Evolutionary conservation across 257 asterid species (phyloP).

Genomic region (Catharanthus roseus): DNA sequence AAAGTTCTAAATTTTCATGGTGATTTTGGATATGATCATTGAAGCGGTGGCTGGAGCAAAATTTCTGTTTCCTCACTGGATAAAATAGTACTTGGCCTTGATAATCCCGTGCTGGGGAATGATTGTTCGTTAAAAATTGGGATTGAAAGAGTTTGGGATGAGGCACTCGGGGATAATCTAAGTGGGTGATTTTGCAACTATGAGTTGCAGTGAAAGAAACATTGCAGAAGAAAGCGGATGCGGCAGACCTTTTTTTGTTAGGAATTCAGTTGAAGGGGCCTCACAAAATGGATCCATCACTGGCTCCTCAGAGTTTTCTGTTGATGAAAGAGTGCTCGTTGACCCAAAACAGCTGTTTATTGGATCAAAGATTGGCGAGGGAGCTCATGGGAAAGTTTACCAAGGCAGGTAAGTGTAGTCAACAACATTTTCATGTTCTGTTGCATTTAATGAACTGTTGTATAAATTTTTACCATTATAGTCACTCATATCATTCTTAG

Average conservation of each 20-base stretch:
- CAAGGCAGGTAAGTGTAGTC: constrained; percentile 70
- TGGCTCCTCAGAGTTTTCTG: constrained; percentile 34
- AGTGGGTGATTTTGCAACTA: constrained; percentile 26
- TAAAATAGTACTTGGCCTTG: constrained; percentile 15
- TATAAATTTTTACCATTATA: no score
- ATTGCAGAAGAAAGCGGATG: constrained; percentile 34
- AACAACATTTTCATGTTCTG: background rate
- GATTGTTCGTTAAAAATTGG: constrained; percentile 15
- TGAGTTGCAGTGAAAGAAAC: constrained; percentile 76
- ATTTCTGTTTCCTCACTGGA: constrained; percentile 14
- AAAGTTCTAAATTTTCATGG: background rate
- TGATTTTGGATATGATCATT: constrained; percentile 21
- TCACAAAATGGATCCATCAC: constrained; percentile 50
- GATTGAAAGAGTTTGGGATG: constrained; percentile 32
- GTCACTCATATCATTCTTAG: background rate
- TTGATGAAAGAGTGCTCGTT: constrained; percentile 73
- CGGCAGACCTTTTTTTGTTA: constrained; percentile 23
- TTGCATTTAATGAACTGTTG: background rate
- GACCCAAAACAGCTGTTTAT: constrained; percentile 82
- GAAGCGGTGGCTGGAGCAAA: constrained; percentile 16
- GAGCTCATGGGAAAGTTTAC: constrained; percentile 98
- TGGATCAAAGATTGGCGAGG: constrained; percentile 87
- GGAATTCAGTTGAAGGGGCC: constrained; percentile 46
- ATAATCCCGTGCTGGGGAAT: constrained; percentile 10
- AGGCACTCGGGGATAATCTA: constrained; percentile 45